A percentile compares a stretch with the other conserved stretches of the same genome.
These are phyloP conservation scores for Fennellomyces sp. DNA, from an alignment of 371 early-diverging fungal species.

Conservation along the genomic window DNA sequence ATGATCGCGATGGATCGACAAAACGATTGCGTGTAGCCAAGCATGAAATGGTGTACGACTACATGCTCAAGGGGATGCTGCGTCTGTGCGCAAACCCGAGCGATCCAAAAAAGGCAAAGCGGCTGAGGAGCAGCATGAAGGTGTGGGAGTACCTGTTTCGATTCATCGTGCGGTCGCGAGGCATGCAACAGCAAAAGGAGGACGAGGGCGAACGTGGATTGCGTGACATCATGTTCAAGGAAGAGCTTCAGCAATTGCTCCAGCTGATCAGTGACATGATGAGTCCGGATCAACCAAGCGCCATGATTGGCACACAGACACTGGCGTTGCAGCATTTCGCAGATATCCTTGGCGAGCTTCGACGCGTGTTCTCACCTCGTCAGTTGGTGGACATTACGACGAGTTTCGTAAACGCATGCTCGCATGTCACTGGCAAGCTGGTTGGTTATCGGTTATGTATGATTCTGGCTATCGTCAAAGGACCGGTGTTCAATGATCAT, in stretches of 20 bases:
- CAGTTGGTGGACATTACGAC: slow-evolving; percentile 55
- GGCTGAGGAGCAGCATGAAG: slow-evolving; percentile 66
- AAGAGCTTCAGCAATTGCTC: slow-evolving; percentile 40
- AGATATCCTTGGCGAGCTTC: slow-evolving; percentile 56
- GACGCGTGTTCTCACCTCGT: slow-evolving; percentile 45
- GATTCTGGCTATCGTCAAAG: slow-evolving; percentile 59
- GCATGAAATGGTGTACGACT: slow-evolving; percentile 29
- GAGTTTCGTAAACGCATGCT: slow-evolving; percentile 54
- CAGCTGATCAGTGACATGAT: slow-evolving; percentile 52
- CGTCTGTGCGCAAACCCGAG: slow-evolving; percentile 48
- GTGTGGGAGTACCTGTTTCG: slow-evolving; percentile 72
- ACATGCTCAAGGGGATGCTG: slow-evolving; percentile 50
- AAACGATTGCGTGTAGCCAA: slow-evolving; percentile 11
- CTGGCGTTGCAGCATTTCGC: slow-evolving; percentile 70
- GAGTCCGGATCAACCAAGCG: slow-evolving; percentile 53
- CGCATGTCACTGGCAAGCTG: slow-evolving; percentile 57
- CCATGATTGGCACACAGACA: slow-evolving; percentile 68
- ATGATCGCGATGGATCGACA: slow-evolving; percentile 22
- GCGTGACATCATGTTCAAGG: slow-evolving; percentile 42
- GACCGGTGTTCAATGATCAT: slow-evolving; percentile 60
- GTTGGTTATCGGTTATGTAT: slow-evolving; percentile 60
- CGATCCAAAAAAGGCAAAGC: slow-evolving; percentile 49
- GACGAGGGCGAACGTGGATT: slow-evolving; percentile 28
- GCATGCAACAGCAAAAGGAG: slow-evolving; percentile 35
- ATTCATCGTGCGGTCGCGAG: slow-evolving; percentile 55